phyloP scores from a whole-genome alignment of 2,329 filamentous ascomycete genomes.

The Tolypocladium album region DNA sequence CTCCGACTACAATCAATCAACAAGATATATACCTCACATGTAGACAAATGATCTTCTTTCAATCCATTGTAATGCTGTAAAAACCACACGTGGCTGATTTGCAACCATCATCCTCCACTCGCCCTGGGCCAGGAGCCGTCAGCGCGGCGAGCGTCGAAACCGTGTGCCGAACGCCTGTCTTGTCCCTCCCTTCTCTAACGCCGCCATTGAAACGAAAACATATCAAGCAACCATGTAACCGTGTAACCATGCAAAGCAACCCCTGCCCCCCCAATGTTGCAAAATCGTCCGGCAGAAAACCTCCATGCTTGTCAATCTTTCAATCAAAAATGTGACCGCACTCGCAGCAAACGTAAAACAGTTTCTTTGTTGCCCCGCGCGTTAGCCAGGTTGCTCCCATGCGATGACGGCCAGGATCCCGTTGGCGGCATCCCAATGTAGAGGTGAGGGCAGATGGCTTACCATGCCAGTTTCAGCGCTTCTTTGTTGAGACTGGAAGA shows the following conservation, averaged over 20 bases:
- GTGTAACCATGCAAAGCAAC: not conserved
- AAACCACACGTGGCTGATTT: not conserved
- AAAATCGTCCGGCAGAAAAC: slow-evolving; percentile 5
- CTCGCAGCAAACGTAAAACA: slow-evolving; percentile 87
- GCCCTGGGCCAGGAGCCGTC: not conserved
- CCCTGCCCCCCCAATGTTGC: not conserved
- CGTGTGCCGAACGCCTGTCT: not conserved
- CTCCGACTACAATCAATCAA: slow-evolving; percentile 2
- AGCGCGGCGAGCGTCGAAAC: not conserved
- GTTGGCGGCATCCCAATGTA: not conserved
- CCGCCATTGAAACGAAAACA: not conserved
- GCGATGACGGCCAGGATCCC: not conserved
- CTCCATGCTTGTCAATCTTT: slow-evolving; percentile 13
- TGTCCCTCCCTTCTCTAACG: not conserved
- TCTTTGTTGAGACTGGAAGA: slow-evolving; percentile 97
- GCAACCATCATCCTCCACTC: not conserved
- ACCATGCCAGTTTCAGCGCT: slow-evolving; percentile 98
- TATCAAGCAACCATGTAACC: not conserved
- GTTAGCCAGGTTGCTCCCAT: slow-evolving; percentile 5
- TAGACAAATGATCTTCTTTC: not conserved
- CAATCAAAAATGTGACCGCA: slow-evolving; percentile 80
- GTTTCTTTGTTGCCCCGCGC: slow-evolving; percentile 48
- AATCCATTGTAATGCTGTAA: not conserved
- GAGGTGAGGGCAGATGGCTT: slow-evolving; percentile 23
- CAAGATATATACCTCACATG: not conserved